Evolutionary conservation across 441 rosid genomes (phyloP), one percentile per base, ranked within the genome.

Genomic region (Gossypium davidsonii): DNA sequence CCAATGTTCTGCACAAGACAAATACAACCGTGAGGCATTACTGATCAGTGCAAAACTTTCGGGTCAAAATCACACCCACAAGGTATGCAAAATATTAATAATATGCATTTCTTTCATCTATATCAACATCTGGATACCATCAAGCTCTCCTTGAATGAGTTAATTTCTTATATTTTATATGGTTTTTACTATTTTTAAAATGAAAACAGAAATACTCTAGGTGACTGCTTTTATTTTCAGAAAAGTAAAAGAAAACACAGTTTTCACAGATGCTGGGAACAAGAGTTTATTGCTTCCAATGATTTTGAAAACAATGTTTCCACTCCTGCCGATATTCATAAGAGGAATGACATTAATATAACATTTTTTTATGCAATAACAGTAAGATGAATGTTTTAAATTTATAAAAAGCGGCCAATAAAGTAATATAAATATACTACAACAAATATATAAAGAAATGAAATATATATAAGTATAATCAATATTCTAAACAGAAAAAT

Each of bases 1-100:
- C 84, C 76, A 79, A 92, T 91, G 75, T 93, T 96, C 99, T 96
- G 91, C 73, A 85, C 74, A 74, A 67, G 65, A 81, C 68, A 10
- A 42, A 20, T 17, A 26, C 70, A 79, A 78, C 70, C 65, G 20
- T n/a, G 73, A 75, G 51, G 31, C 21, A 39, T 39, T 70, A 56
- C 10, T 14, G 34, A 68, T 17, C 3, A 61, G 21, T 0, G 23
- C 4, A 49, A 15, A 10, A 49, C 68, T 21, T 71, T 64, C 57
- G 28, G 23, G 53, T 3, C 14, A 39, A 28, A 23, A n/a, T 17
- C 56, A 39, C 46, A 57, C 37, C 12, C 42, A 18, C 10, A 56
- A 11, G 26, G 20, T 37, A 37, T 11, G 59, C 55, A 26, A 67
- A 49, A 42, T 18, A 18, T 46, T 21, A 5, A 46, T 15, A 67